Base-by-base conservation (phyloP, 306 rosid species). In the Cicer cuneatum region DNA sequence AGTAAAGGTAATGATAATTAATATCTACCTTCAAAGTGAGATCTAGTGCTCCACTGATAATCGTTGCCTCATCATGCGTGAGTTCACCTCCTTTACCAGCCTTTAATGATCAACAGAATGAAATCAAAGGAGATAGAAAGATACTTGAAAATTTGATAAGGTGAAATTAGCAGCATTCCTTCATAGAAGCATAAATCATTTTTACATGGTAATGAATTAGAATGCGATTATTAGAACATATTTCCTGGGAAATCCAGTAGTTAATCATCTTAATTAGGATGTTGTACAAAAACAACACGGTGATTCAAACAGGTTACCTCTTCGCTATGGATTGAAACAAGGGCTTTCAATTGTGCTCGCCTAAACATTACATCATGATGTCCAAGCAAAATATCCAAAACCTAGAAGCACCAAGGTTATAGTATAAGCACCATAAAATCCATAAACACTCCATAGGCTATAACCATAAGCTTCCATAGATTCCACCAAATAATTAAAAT, bases 31-130 rank as follows among this genome's bases (percentile, higher is more conserved):
- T 94, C 83, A 85, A 93, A 38, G 97, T 91, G 77, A 94, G 89
- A 82, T 94, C 98, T 12, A 94, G 83, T 8, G 98, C 98, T 58
- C 98, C 98, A 10, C 96, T 93, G 75, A 93, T 93, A 76, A 93
- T 93, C 11, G 93, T 91, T 21, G 98, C 84, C 86, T 94, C 98
- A 68, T 94, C 96, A 14, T 88, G 98, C 42, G 98, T 91, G 71
- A 94, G 97, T 77, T 94, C 98, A 62, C 98, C 98, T 6, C 98
- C 98, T 81, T 88, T 91, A 64, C 98, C 98, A 52, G 96, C 98
- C 98, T 94, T 72, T 51, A 15, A 79, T 51, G 60, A 64, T 84
- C 56, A 56, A 33, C 19, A 80, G 42, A 76, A 66, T 66, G 56
- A 75, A 42, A 24, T 37, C 63, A 75, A 21, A 18, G 12, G 68